Evolutionary conservation across 2,329 filamentous ascomycete genomes (phyloP).

Genomic region (Colletotrichum horii): DNA sequence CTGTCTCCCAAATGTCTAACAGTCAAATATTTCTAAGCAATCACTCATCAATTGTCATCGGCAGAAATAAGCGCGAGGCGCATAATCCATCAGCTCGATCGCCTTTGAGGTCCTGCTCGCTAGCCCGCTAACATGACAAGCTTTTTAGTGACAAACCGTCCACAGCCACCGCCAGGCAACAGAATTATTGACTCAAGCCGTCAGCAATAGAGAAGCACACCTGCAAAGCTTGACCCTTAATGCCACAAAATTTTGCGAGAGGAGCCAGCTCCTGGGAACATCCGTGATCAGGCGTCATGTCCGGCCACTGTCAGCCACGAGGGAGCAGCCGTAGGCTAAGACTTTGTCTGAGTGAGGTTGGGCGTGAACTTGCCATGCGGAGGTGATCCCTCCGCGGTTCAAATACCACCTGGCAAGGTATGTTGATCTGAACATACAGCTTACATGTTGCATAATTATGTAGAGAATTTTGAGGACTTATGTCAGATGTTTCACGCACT

Average conservation of each 20-base stretch:
- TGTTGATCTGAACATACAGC: not conserved
- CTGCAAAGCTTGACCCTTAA: not conserved
- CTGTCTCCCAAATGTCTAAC: not conserved
- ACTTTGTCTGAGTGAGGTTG: not conserved
- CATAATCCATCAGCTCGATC: not conserved
- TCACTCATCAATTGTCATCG: not conserved
- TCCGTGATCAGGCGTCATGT: not conserved
- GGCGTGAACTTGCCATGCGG: not conserved
- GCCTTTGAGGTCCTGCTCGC: not conserved
- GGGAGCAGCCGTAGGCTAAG: not conserved
- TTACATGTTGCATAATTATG: not conserved
- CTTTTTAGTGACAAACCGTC: not conserved
- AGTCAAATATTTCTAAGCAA: not conserved
- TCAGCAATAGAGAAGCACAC: not conserved
- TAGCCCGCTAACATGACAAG: not conserved
- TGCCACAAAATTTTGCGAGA: not conserved
- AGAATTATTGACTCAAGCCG: not conserved
- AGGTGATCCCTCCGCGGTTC: not conserved
- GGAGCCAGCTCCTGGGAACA: not conserved
- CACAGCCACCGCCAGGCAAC: not conserved
- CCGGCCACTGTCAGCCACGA: not conserved
- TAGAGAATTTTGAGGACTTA: not conserved
- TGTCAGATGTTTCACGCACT: not conserved
- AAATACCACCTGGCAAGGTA: not conserved
- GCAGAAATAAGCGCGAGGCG: not conserved